Conservation (phyloP, 495 filamentous ascomycete species). For the Aspergillus heteromorphus region DNA sequence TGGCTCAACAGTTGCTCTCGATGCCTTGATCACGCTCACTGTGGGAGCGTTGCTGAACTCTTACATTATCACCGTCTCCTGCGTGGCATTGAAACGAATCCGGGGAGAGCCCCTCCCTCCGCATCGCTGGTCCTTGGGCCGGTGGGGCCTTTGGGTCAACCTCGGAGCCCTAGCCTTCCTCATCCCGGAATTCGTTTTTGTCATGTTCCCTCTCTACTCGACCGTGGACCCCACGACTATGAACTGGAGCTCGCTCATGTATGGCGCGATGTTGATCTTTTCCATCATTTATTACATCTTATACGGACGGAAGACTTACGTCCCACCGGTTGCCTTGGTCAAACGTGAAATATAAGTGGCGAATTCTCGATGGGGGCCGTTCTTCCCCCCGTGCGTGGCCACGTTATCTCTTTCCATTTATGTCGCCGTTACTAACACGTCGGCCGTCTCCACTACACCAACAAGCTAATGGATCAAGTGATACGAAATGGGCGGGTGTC, state of each 20-base stretch:
- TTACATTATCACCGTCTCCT: constrained; percentile 27
- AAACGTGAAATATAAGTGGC: background rate
- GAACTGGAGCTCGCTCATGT: background rate
- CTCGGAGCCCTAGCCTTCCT: background rate
- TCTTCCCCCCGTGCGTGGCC: background rate
- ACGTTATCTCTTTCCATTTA: background rate
- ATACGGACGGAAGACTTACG: background rate
- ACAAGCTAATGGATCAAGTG: background rate
- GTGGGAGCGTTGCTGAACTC: constrained; percentile 37
- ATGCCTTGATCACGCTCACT: constrained; percentile 46
- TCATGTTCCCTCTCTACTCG: background rate
- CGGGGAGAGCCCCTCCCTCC: background rate
- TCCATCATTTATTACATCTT: background rate
- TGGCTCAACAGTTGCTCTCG: constrained; percentile 50
- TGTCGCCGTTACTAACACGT: background rate
- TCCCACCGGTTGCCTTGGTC: background rate
- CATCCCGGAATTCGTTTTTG: background rate
- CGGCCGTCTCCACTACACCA: background rate
- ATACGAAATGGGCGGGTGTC: background rate
- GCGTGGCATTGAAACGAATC: background rate
- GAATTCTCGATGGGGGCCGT: background rate
- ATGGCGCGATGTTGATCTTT: background rate
- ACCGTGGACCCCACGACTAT: background rate
- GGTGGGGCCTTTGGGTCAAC: background rate
- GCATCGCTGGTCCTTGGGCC: background rate